Base-by-base conservation (phyloP, 192 early-diverging fungal genomes). In the Coemansia sp. region DNA sequence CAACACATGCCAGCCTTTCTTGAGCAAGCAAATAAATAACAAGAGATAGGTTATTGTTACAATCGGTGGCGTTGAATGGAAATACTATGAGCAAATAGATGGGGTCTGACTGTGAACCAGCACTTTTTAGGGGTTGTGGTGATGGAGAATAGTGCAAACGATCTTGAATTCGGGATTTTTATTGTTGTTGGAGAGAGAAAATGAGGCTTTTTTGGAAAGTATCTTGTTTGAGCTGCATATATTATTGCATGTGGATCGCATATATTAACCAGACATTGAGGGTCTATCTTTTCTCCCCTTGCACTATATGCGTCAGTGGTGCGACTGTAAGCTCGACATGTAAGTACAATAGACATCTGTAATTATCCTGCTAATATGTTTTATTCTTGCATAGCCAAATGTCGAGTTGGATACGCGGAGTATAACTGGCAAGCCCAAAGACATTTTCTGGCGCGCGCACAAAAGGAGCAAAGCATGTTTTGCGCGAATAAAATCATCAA, bases 221-320 rank as follows among this genome's bases (percentile, higher is more conserved):
- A 26, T 25, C 25, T 51, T 23, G 4, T 15, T 26, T 15, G 25
- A 8, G 55, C 7, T 30, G 31, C 55, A 26, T 57, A 4, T 20
- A n/a, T 57, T 57, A 9, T 35, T 57, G 55, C 55, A 49, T 49
- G 23, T 25, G 48, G 48, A 49, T 49, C 20, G 48, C 48, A 34
- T 57, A 57, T 13, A 57, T 57, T 57, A 57, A 57, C 2, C 7
- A 31, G 55, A 57, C n/a, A 57, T 33, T 57, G 18, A 31, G 28
- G 21, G 28, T 26, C 25, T 34, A n/a, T 18, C 18, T 57, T 18
- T 33, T 29, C 51, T 26, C 26, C 9, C 18, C 23, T 26, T 16
- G 52, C 26, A 29, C 52, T 29, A 53, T 53, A 53, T 26, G 26
- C 26, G 43, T 20, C 18, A 20, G 43, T 20, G n/a, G n/a, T 37